Evolutionary conservation across 2,329 filamentous ascomycete genomes (phyloP).

Genomic region (Botrytis elliptica): DNA sequence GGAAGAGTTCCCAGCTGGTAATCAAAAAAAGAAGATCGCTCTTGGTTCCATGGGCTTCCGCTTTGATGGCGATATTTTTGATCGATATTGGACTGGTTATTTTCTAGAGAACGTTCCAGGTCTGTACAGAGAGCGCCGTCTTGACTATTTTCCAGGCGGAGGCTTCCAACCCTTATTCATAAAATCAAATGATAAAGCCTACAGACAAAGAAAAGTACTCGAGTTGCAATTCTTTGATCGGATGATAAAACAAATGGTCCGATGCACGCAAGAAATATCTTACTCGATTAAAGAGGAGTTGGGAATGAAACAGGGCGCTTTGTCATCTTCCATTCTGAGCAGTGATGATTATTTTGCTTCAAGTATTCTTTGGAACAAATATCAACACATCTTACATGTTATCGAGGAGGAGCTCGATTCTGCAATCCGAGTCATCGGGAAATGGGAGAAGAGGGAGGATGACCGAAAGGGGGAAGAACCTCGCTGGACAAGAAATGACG

Average conservation of each 20-base stretch:
- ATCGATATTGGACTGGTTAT: neutral
- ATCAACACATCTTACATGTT: neutral
- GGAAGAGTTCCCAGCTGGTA: neutral
- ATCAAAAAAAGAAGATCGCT: neutral
- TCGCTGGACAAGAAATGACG: neutral
- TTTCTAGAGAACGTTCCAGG: neutral
- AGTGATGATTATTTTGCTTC: neutral
- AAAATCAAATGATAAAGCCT: neutral
- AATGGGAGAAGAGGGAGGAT: neutral
- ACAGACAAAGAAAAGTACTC: neutral
- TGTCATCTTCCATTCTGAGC: neutral
- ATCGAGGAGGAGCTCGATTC: neutral
- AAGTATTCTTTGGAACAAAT: neutral
- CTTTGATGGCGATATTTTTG: neutral
- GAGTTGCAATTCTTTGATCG: neutral
- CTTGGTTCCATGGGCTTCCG: neutral
- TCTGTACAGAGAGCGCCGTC: neutral
- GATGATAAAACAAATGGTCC: neutral
- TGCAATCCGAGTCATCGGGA: neutral
- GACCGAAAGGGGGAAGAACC: neutral
- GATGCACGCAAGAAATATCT: neutral
- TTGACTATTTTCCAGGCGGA: rapidly evolving
- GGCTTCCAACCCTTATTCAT: neutral
- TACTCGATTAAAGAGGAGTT: neutral
- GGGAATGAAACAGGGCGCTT: neutral